These are phyloP conservation scores for Aaosphaeria arxii DNA, from an alignment of 2,329 filamentous ascomycete genomes.

Conservation along the genomic window DNA sequence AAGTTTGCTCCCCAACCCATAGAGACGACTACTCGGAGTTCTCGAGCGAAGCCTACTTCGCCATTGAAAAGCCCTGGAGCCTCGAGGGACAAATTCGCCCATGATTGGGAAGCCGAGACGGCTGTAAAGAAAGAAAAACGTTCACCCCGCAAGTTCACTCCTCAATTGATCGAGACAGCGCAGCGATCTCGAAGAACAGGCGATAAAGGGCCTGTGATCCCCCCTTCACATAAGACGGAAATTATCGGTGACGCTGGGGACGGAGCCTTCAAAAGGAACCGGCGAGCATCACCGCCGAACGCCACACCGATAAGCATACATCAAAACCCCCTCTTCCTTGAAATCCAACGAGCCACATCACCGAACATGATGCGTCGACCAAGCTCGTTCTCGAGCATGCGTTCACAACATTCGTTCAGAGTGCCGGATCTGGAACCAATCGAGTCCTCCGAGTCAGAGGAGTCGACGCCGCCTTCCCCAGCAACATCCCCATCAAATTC, in stretches of 20 bases:
- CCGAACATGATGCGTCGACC: constrained; percentile 29
- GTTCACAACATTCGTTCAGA: constrained; percentile 55
- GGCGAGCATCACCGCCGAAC: too few relatives aligned
- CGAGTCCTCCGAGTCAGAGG: constrained; percentile 58
- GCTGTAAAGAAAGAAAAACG: constrained; percentile 20
- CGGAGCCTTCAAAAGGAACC: constrained; percentile 6
- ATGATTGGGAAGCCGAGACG: constrained; percentile 1
- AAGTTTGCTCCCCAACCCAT: constrained; percentile 29
- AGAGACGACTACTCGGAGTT: constrained; percentile 26
- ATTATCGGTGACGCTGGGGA: constrained; percentile 47
- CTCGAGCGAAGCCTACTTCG: constrained; percentile 19
- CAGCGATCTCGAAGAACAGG: constrained; percentile 66
- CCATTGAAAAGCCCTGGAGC: constrained; percentile 22
- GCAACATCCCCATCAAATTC: constrained; percentile 47
- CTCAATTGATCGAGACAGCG: constrained; percentile 78
- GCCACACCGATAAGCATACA: constrained; percentile 2
- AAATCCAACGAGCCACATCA: constrained; percentile 34
- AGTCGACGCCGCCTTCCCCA: constrained; percentile 45
- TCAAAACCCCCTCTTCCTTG: constrained; percentile 32
- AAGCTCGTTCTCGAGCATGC: constrained; percentile 26
- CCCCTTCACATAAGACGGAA: constrained; percentile 69
- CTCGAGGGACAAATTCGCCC: constrained; percentile 10
- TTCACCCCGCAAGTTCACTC: constrained; percentile 59
- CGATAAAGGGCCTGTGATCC: constrained; percentile 61
- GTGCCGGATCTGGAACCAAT: constrained; percentile 62